Conservation (phyloP, 1,139 yeast genomes). For the Pichia sp. region DNA sequence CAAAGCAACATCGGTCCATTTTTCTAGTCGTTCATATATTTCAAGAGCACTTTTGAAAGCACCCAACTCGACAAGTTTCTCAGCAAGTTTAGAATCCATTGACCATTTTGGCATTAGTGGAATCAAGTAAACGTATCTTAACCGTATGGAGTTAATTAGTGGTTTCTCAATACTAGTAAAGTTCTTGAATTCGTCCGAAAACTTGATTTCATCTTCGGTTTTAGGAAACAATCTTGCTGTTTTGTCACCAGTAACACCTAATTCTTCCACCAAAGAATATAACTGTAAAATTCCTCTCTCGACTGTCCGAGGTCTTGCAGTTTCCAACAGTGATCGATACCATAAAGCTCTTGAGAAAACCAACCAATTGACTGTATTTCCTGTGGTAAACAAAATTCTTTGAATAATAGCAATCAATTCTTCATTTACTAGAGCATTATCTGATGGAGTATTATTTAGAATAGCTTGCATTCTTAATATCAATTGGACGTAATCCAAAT, state of each 20-base stretch:
- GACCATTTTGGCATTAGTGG: constrained; percentile 84
- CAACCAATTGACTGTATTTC: constrained; percentile 62
- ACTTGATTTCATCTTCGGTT: constrained; percentile 34
- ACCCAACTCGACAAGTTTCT: constrained; percentile 83
- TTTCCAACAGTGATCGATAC: constrained; percentile 83
- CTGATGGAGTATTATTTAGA: constrained; percentile 68
- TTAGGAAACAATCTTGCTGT: constrained; percentile 56
- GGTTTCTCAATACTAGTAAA: constrained; percentile 22
- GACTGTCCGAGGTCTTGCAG: constrained; percentile 75
- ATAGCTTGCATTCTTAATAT: constrained; percentile 62
- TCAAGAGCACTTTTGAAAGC: constrained; percentile 83
- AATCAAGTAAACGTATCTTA: constrained; percentile 67
- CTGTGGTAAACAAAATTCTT: constrained; percentile 58
- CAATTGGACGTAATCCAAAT: constrained; percentile 69
- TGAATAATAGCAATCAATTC: constrained; percentile 72
- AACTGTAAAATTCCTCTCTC: constrained; percentile 93
- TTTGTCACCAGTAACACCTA: constrained; percentile 62
- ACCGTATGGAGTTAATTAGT: constrained; percentile 46
- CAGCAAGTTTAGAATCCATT: constrained; percentile 79
- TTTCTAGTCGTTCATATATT: constrained; percentile 73
- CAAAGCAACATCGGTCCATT: constrained; percentile 81
- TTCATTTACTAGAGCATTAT: constrained; percentile 70
- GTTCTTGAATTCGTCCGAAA: constrained; percentile 26
- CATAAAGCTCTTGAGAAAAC: constrained; percentile 80
- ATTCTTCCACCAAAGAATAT: constrained; percentile 87